Percentiles rank a stretch among this genome's conserved stretches.
Evolutionary conservation across 2,329 filamentous ascomycete genomes (phyloP).

Genomic region (Arthrobotrys sphaeroides): DNA sequence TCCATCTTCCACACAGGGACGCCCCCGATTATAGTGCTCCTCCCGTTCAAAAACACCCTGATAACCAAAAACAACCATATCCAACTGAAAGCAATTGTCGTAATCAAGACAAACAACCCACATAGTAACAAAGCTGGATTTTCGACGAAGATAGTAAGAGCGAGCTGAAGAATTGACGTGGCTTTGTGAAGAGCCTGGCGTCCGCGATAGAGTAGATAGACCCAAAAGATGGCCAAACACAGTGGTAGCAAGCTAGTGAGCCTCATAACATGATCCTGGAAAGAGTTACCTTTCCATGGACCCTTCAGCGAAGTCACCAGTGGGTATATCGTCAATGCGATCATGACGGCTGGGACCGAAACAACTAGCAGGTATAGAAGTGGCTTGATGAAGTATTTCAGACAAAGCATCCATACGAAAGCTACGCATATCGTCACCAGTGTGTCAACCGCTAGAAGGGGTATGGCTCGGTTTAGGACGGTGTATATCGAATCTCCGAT

Average conservation of each 20-base stretch:
- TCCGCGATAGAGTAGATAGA: conserved; percentile 82
- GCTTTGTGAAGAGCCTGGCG: conserved; percentile 83
- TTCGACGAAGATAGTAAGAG: conserved; percentile 83
- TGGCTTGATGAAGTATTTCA: conserved; percentile 87
- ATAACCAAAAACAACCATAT: conserved; percentile 97
- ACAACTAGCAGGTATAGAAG: conserved; percentile 82
- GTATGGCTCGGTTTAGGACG: conserved; percentile 83
- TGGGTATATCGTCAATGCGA: conserved; percentile 90
- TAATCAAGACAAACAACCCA: conserved; percentile 78
- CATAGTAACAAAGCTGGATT: conserved; percentile 84
- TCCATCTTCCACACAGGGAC: conserved; percentile 62
- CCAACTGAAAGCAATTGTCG: conserved; percentile 92
- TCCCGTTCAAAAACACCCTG: conserved; percentile 90
- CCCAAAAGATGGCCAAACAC: conserved; percentile 77
- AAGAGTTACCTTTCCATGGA: conserved; percentile 73
- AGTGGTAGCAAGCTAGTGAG: conserved; percentile 83
- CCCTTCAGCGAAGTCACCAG: conserved; percentile 90
- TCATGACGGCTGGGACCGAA: conserved; percentile 83
- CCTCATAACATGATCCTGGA: conserved; percentile 91
- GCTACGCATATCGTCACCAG: conserved; percentile 88
- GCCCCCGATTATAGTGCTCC: conserved; percentile 69
- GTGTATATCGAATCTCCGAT: conserved; percentile 95
- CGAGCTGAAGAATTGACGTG: conserved; percentile 89
- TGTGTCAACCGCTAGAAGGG: conserved; percentile 89
- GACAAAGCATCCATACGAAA: conserved; percentile 85